phyloP scores from a whole-genome alignment of 2,329 filamentous ascomycete species.

The Ceratocystis huliohia region DNA sequence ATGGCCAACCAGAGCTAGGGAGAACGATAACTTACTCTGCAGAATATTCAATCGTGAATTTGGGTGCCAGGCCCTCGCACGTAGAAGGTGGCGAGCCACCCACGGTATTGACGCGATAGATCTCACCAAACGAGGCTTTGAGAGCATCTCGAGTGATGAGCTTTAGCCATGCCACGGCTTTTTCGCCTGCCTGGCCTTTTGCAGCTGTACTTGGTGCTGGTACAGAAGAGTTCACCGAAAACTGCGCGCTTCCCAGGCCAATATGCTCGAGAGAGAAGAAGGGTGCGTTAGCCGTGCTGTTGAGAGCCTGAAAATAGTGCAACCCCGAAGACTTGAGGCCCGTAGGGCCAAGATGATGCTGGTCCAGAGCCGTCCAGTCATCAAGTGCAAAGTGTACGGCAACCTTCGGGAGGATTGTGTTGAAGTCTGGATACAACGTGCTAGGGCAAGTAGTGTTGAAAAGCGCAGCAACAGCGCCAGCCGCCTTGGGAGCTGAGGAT shows the following conservation, averaged over 20 bases:
- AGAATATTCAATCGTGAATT: conserved; percentile 66
- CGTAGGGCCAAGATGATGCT: conserved; percentile 38
- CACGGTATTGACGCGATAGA: conserved; percentile 75
- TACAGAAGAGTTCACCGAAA: conserved; percentile 47
- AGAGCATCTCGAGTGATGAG: conserved; percentile 41
- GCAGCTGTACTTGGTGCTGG: conserved; percentile 50
- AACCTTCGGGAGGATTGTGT: conserved; percentile 51
- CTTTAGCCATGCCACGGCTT: conserved; percentile 70
- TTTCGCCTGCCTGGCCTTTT: conserved; percentile 48
- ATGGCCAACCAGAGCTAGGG: conserved; percentile 19
- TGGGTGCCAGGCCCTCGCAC: conserved; percentile 50
- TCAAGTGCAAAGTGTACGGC: conserved; percentile 46
- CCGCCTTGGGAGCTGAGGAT: conserved; percentile 47
- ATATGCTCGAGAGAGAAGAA: conserved; percentile 66
- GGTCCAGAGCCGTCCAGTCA: conserved; percentile 12
- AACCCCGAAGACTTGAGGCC: conserved; percentile 56
- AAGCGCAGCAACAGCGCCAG: conserved; percentile 68
- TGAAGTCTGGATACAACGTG: conserved; percentile 52
- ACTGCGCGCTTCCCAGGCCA: conserved; percentile 34
- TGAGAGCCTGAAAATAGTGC: conserved; percentile 55
- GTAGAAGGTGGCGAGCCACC: conserved; percentile 64
- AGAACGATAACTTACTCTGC: conserved; percentile 54
- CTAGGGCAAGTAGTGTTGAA: conserved; percentile 80
- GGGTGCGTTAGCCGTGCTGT: conserved; percentile 49
- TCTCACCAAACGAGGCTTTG: conserved; percentile 54